Conservation (phyloP, 176 grass and related monocot species). For the Musa acuminata region DNA sequence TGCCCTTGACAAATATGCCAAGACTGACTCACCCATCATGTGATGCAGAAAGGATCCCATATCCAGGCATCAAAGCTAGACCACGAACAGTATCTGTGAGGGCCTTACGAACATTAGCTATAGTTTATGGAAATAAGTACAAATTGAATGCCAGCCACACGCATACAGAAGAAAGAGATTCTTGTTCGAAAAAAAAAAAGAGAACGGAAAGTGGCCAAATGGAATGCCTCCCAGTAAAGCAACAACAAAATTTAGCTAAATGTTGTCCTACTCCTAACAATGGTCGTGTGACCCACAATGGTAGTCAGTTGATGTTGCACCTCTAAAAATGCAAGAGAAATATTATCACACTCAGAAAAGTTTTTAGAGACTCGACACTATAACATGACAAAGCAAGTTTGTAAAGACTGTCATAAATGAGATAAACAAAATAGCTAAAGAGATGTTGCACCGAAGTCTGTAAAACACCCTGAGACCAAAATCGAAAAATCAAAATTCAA, state of each 20-base stretch:
- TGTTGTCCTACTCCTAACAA: too few species aligned
- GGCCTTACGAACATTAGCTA: conserved; percentile 5
- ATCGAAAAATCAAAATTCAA: too few species aligned
- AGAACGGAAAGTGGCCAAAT: not conserved
- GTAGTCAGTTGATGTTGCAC: too few species aligned
- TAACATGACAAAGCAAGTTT: too few species aligned
- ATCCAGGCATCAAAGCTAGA: conserved; percentile 57
- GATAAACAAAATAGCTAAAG: not conserved
- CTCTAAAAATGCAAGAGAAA: too few species aligned
- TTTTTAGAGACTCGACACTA: too few species aligned
- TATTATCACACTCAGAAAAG: too few species aligned
- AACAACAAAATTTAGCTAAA: not conserved
- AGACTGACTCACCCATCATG: conserved; percentile 62
- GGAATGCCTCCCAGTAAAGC: not conserved
- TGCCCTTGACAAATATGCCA: not conserved
- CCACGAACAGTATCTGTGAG: conserved; percentile 74
- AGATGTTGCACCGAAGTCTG: too few species aligned
- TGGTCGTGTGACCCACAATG: not conserved
- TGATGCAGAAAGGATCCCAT: conserved; percentile 80
- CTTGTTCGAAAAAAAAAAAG: not conserved
- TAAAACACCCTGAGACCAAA: too few species aligned
- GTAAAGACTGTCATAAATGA: not conserved
- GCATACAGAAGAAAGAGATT: not conserved
- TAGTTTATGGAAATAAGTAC: not conserved
- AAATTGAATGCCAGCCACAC: not conserved